Evolutionary conservation across 2,329 filamentous ascomycete species (phyloP).

Genomic region (Cladosporium sp.): DNA sequence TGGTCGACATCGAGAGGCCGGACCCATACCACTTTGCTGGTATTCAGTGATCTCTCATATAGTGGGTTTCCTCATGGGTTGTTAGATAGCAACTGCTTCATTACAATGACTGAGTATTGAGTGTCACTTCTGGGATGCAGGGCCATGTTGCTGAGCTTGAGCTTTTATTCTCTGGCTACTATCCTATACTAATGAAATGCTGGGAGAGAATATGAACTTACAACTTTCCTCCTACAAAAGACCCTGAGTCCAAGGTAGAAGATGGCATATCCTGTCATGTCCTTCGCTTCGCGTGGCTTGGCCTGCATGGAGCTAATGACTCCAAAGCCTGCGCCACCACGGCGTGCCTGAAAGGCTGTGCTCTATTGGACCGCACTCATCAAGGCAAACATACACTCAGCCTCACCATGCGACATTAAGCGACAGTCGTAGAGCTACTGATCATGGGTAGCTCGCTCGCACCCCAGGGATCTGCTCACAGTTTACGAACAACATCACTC

Average conservation of each 20-base stretch:
- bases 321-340: constrained; percentile 7
- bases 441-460: constrained; percentile 2
- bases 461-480: neutral
- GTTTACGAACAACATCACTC: neutral
- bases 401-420: neutral
- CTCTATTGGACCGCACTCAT: neutral
- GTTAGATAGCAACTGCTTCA: neutral
- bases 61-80: neutral
- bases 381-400: constrained; percentile 10
- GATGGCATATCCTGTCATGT: neutral
- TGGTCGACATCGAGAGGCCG: constrained; percentile 27
- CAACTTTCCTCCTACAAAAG: neutral
- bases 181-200: neutral
- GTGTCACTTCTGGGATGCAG: neutral
- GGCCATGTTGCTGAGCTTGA: neutral
- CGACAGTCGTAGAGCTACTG: neutral
- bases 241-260: neutral
- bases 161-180: neutral
- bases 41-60: constrained; percentile 17
- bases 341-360: neutral
- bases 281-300: constrained; percentile 5
- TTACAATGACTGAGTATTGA: neutral
- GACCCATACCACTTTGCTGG: constrained; percentile 30
- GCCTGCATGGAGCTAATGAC: neutral
- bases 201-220: neutral